Evolutionary conservation across 1,284 basidiomycete genomes (phyloP).

Genomic region (Peniophora sp.): DNA sequence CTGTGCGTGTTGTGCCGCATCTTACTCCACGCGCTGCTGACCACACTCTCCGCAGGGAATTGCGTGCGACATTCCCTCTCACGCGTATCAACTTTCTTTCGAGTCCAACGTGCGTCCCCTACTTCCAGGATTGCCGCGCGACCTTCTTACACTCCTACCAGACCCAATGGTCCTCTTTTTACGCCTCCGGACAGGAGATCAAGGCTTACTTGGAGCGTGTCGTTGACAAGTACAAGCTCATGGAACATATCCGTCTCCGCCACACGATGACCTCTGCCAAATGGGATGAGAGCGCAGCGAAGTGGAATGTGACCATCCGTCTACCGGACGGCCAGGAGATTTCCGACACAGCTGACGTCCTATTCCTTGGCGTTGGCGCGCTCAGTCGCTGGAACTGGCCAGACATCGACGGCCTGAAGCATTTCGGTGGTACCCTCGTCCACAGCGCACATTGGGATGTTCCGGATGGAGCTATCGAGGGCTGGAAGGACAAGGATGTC

Average conservation of each 20-base stretch:
- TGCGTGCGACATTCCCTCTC: conserved; percentile 45
- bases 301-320: conserved; percentile 42
- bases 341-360: conserved; percentile 38
- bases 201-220: conserved; percentile 37
- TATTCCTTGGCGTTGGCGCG: conserved; percentile 38
- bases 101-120: conserved; percentile 31
- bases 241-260: conserved; percentile 37
- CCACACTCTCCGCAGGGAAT: conserved; percentile 32
- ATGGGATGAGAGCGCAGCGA: conserved; percentile 36
- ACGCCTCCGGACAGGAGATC: conserved; percentile 45
- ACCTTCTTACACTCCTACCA: conserved; percentile 12
- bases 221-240: conserved; percentile 43
- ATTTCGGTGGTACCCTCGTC: conserved; percentile 37
- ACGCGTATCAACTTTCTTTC: conserved; percentile 50
- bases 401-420: conserved; percentile 39
- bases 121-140: background rate
- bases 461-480: conserved; percentile 35
- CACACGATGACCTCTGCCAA: conserved; percentile 38
- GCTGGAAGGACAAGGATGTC: conserved; percentile 39
- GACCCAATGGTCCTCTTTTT: conserved; percentile 49
- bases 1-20: conserved; percentile 14
- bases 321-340: conserved; percentile 28
- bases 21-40: background rate
- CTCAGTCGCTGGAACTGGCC: conserved; percentile 50
- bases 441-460: conserved; percentile 44